Conservation (phyloP, 2,329 filamentous ascomycete genomes). For the Alternaria solani region DNA sequence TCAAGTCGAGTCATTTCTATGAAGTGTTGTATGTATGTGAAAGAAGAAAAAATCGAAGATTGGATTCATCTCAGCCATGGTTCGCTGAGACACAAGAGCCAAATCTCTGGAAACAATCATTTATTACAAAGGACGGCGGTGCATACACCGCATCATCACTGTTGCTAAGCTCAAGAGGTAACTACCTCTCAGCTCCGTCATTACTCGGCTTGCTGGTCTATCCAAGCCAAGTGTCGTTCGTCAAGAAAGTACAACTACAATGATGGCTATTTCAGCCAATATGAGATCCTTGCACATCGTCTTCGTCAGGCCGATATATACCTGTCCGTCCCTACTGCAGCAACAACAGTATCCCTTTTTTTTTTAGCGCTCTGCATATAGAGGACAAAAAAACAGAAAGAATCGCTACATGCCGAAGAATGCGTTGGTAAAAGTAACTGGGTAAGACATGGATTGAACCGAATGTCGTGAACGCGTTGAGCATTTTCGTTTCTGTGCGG, state of each 20-base stretch:
- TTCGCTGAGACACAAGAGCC: neutral
- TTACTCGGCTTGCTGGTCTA: slow-evolving; percentile 3
- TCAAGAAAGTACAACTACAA: slow-evolving; percentile 16
- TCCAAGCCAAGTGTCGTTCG: slow-evolving; percentile 11
- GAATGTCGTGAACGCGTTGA: slow-evolving; percentile 3
- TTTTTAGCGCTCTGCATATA: neutral
- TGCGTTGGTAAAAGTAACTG: slow-evolving; percentile 1
- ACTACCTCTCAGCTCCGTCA: neutral
- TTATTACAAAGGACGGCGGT: neutral
- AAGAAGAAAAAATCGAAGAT: neutral
- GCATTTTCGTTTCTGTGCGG: slow-evolving; percentile 4
- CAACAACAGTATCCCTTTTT: neutral
- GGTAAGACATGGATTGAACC: slow-evolving; percentile 3
- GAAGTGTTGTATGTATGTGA: neutral
- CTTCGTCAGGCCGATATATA: neutral
- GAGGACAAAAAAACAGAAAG: neutral
- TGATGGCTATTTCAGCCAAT: neutral
- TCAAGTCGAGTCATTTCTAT: neutral
- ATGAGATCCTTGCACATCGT: neutral
- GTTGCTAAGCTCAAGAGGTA: neutral
- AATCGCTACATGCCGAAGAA: slow-evolving; percentile 1
- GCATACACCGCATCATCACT: neutral
- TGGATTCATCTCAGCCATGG: neutral
- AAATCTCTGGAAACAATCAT: neutral
- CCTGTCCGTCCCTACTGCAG: neutral